Evolutionary conservation across 306 rosid genomes (phyloP), one percentile per base, ranked within the genome.

Genomic region (Vicia sativa): DNA sequence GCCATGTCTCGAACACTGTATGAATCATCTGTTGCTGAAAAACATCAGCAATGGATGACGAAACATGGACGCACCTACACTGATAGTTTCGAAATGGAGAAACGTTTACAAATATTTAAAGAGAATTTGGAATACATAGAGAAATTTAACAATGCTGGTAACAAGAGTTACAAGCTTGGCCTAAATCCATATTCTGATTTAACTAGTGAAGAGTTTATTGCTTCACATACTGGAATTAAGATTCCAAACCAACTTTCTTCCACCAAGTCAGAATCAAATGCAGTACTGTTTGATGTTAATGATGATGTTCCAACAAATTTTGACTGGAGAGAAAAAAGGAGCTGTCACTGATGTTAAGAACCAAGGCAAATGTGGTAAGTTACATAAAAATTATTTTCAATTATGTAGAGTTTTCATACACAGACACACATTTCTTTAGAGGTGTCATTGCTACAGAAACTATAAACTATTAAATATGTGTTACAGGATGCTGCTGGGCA

Each of bases 401-500:
- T 31, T 0, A 31, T 8, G 6, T 0, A 5, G 37, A 0, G 5
- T 31, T 31, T 6, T 1, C 7, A 29, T n/a, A n/a, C 34, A 28
- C 4, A 4, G 1, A 29, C 5, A 29, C 34, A 29, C 5, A 0
- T 29, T 29, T 29, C 1, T 29, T 29, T 5, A 29, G 7, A 29
- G 1, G 2, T 23, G 26, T 23, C 26, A n/a, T n/a, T n/a, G 26
- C 1, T 23, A 23, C 2, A 23, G 1, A 23, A 2, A 23, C 26
- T 23, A 25, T 25, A 25, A 25, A 34, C 9, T 34, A 7, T 34
- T 34, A 34, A 34, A 31, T 12, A 1, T 26, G 4, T 55, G 37
- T 55, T 12, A 39, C 28, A 80, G 88, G 62, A 63, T 4, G 75
- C 10, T 80, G 85, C 9, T 84, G 86, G 86, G 80, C 84, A 0